phyloP scores from a whole-genome alignment of 2,329 filamentous ascomycete species.

The Herpotrichia juniperi region DNA sequence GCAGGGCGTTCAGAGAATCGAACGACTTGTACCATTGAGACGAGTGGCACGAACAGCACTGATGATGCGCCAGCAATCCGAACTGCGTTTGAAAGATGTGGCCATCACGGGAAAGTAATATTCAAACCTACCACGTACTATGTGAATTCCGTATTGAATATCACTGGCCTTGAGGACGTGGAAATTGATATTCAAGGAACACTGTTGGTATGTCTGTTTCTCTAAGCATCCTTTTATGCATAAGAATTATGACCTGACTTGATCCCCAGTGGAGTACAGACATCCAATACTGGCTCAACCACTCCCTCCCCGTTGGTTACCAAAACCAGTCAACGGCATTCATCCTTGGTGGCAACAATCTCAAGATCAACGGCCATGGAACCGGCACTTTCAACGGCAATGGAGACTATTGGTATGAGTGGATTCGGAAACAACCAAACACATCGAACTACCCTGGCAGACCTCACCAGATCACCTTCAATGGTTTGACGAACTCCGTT shows the following conservation, averaged over 20 bases:
- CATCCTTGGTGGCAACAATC: constrained; percentile 55
- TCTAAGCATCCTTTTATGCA: no score
- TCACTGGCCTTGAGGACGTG: constrained; percentile 27
- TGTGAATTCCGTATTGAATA: constrained; percentile 29
- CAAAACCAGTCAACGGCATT: constrained; percentile 39
- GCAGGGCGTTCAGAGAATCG: background rate
- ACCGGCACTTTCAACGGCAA: constrained; percentile 64
- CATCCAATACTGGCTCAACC: constrained; percentile 36
- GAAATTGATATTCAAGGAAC: constrained; percentile 32
- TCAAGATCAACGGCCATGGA: constrained; percentile 58
- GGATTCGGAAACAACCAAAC: constrained; percentile 37
- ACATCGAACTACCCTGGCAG: constrained; percentile 44
- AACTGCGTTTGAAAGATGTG: constrained; percentile 29
- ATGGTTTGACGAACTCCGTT: constrained; percentile 54
- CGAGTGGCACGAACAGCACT: constrained; percentile 23
- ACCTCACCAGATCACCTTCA: constrained; percentile 61
- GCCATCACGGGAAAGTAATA: constrained; percentile 24
- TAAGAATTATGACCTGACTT: background rate
- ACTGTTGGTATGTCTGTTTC: constrained; percentile 22
- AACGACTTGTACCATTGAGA: constrained; percentile 22
- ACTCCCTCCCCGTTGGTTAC: constrained; percentile 39
- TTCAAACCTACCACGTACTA: constrained; percentile 30
- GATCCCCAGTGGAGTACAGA: constrained; percentile 26
- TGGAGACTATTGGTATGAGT: constrained; percentile 66
- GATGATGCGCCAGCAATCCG: constrained; percentile 35